phyloP scores from a whole-genome alignment of 129 eudicot genomes.

The Flaveria bidentis region DNA sequence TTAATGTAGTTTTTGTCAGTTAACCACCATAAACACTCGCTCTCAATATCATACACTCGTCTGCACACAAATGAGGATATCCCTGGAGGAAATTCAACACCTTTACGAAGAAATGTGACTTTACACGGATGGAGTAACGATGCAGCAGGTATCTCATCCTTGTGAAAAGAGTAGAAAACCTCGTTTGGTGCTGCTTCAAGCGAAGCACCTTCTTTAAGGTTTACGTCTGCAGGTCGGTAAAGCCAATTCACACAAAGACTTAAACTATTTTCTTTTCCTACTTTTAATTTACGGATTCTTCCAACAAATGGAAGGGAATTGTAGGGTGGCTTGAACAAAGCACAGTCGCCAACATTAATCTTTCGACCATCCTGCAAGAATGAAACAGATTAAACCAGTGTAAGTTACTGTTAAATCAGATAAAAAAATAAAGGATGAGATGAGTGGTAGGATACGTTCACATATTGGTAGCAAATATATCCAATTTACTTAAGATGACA shows the following conservation, averaged over 20 bases:
- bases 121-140: conserved; percentile 97
- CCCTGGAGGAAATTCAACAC: conserved; percentile 86
- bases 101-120: conserved; percentile 94
- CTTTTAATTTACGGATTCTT: conserved; percentile 54
- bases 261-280: conserved; percentile 48
- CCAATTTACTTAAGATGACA: not conserved
- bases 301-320: conserved; percentile 83
- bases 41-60: conserved; percentile 74
- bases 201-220: conserved; percentile 60
- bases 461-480: not conserved
- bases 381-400: not conserved
- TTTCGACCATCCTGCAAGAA: conserved; percentile 83
- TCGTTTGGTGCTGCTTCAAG: conserved; percentile 80
- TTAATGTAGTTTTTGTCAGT: conserved; percentile 75
- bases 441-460: not conserved
- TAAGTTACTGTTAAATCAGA: not conserved
- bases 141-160: conserved; percentile 92
- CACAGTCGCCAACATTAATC: conserved; percentile 86
- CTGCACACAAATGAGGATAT: conserved; percentile 84
- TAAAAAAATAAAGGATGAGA: not conserved
- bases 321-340: conserved; percentile 72
- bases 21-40: conserved; percentile 82
- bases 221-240: conserved; percentile 79
- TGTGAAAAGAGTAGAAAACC: conserved; percentile 80
- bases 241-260: conserved; percentile 76